Conservation (phyloP, 179 eudicot species). For the Pouteria campechiana region DNA sequence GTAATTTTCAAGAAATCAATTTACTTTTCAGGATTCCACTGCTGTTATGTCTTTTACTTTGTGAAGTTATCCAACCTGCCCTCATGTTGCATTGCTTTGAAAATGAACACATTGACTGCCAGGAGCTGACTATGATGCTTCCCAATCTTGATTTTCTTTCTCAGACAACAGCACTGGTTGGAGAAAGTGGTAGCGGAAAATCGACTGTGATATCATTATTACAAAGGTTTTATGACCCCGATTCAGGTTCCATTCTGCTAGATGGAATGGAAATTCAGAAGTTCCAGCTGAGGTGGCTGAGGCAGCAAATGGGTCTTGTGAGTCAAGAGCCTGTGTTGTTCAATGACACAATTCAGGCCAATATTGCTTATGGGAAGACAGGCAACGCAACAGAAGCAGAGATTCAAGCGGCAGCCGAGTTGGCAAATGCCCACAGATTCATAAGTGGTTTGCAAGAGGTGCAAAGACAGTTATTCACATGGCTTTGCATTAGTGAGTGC, state of each 20-base stretch:
- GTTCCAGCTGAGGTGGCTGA: conserved; percentile 36
- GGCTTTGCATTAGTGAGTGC: background rate
- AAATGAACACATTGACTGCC: too few species aligned
- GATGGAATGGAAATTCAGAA: conserved; percentile 35
- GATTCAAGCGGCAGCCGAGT: conserved; percentile 28
- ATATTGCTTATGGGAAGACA: conserved; percentile 29
- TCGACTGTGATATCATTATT: conserved; percentile 33
- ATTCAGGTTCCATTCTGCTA: conserved; percentile 25
- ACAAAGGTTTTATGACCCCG: conserved; percentile 41
- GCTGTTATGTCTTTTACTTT: background rate
- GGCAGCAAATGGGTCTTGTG: conserved; percentile 51
- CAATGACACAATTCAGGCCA: conserved; percentile 31
- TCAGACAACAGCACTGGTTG: conserved; percentile 46
- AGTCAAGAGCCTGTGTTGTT: conserved; percentile 45
- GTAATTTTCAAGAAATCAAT: too few species aligned
- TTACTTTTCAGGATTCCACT: too few species aligned
- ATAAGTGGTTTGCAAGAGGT: conserved; percentile 35
- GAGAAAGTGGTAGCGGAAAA: conserved; percentile 48
- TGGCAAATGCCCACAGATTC: conserved; percentile 41
- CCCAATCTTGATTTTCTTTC: background rate
- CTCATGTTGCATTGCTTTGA: too few species aligned
- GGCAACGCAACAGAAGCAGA: conserved; percentile 30
- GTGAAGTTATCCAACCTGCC: background rate
- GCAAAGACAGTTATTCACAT: background rate
- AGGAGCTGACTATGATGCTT: background rate